Evolutionary conservation across 192 early-diverging fungal species (phyloP), one percentile per base, ranked within the genome.

Genomic region (Coemansia sp.): DNA sequence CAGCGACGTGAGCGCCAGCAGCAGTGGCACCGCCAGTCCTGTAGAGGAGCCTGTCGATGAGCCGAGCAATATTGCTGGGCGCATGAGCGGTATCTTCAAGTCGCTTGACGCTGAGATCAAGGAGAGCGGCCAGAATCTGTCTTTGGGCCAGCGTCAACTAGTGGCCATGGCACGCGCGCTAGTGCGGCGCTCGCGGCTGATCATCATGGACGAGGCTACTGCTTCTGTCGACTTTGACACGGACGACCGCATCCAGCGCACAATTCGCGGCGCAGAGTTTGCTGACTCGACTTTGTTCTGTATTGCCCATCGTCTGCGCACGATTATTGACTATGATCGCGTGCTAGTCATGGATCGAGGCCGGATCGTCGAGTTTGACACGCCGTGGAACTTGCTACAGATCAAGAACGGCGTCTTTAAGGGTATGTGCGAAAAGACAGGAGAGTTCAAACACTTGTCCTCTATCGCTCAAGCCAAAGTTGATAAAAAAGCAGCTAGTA

Each of bases 101-200:
- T 52, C 60, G 9, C 68, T 83, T 1, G 77, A 79, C 6, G 64
- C 68, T 15, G 71, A 62, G n/a, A 53, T 81, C 38, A 70, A 53
- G 20, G 88, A 89, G 68, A 88, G 86, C 62, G 93, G 93, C 27
- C 85, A 87, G 58, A 94, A 94, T 80, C 86, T 94, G 68, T 91
- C 89, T 9, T 84, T 86, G 65, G 94, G 94, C 10, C 94, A 96
- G 74, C 81, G 92, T 20, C 94, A 96, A 82, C 72, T 96, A 22
- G 81, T 96, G 31, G 90, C 92, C 47, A 77, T 96, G 8, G 93
- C 94, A 1, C 88, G 95, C 47, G 93, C 93, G 8, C 70, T 96
- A 71, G 75, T 94, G 44, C 88, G 87, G 69, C 80, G 89, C 47
- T 83, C 87, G 24, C 87, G 82, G 49, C 85, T 94, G 34, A 80